A percentile compares a stretch with the other conserved stretches of the same genome.
These are phyloP conservation scores for Penicillium tannophilum DNA, from an alignment of 495 filamentous ascomycete genomes.

Conservation along the genomic window DNA sequence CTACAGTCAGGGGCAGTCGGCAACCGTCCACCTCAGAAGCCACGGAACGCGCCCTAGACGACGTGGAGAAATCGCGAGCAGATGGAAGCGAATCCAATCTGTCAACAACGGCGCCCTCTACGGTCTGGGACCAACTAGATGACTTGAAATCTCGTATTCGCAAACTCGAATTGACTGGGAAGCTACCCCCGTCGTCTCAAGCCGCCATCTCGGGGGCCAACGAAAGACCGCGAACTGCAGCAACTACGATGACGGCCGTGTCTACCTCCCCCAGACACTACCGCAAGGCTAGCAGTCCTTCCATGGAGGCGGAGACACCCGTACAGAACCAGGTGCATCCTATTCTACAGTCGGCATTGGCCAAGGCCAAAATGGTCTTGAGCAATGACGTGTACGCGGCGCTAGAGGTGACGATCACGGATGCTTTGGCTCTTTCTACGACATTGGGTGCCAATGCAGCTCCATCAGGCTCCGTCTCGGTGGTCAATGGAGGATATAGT, in stretches of 20 bases:
- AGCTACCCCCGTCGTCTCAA: constrained; percentile 76
- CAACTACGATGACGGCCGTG: constrained; percentile 89
- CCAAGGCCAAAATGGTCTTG: constrained; percentile 69
- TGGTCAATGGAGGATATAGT: constrained; percentile 47
- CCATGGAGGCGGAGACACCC: constrained; percentile 41
- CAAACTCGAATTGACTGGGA: constrained; percentile 88
- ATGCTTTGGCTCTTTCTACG: constrained; percentile 73
- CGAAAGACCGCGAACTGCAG: constrained; percentile 86
- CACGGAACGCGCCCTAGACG: constrained; percentile 38
- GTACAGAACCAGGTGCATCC: constrained; percentile 63
- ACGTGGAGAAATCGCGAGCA: constrained; percentile 53
- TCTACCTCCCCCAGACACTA: constrained; percentile 80
- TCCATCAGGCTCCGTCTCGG: constrained; percentile 63
- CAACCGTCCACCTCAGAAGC: constrained; percentile 52
- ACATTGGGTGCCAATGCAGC: constrained; percentile 72
- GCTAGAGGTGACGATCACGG: constrained; percentile 79
- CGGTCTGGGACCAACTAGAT: constrained; percentile 97
- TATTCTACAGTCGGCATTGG: constrained; percentile 75
- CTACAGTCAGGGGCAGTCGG: constrained; percentile 49
- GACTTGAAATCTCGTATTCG: constrained; percentile 93
- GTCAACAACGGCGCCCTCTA: constrained; percentile 86
- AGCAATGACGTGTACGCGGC: constrained; percentile 72
- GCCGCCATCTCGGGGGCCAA: constrained; percentile 75
- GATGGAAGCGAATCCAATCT: constrained; percentile 79
- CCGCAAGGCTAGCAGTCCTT: constrained; percentile 55